Evolutionary conservation across 306 rosid species (phyloP), one percentile per base, ranked within the genome.

Genomic region (Pyrus betulifolia): DNA sequence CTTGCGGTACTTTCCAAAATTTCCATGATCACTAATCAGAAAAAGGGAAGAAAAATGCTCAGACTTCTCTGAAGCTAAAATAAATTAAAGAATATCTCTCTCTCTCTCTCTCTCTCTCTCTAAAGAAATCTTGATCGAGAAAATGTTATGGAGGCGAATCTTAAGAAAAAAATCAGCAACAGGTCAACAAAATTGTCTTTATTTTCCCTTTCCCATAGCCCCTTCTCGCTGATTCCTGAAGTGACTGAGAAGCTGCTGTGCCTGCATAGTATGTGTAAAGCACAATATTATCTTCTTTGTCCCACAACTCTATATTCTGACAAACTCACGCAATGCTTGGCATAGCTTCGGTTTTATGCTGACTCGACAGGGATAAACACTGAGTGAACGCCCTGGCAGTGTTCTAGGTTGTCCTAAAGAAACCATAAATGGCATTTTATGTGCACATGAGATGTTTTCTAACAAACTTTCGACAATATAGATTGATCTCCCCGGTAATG

Each of bases 201-300:
- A 83, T 76, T 87, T 93, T 72, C 88, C 92, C 81, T 89, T 93
- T 76, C 85, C 89, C 30, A 80, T 72, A 14, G 86, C 82, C 78
- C 84, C 90, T 78, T 91, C 96, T 57, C 98, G 84, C 76, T 88
- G 96, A 78, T 82, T 89, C 59, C 98, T 92, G 79, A 93, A 93
- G 84, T 93, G 93, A 69, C 98, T 87, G 68, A 93, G 97, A 81
- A 93, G 96, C 82, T 93, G 97, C 42, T 88, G 98, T 77, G 97
- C 98, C 98, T 93, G 92, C 89, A 85, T 72, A 15, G 38, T 52
- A 63, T 21, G 58, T 62, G 62, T 77, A 62, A 5, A 18, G 22
- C 46, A 30, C 52, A 45, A 25, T 5, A 77, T 60, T 19, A 74
- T 52, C 74, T 58, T 40, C 40, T 45, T 60, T 49, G 51, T 46